Evolutionary conservation across 331 rosid genomes (phyloP).

Genomic region (Cucumis variabilis): DNA sequence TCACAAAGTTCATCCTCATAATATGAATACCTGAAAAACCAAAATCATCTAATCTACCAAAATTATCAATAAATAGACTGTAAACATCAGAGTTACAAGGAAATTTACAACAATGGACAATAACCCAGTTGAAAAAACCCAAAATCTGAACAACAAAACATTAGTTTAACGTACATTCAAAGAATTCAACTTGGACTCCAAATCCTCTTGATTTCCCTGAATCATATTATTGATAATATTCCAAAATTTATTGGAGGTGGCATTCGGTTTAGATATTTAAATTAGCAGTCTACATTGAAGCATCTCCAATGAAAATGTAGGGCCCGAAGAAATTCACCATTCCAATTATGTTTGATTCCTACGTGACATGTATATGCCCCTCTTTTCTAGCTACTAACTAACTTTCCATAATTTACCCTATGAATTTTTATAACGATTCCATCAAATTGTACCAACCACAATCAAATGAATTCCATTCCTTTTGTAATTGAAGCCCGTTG

Average conservation of each 20-base stretch:
- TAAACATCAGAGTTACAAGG: conserved; percentile 49
- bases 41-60: conserved; percentile 63
- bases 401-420: too few species aligned
- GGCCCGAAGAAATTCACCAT: too few species aligned
- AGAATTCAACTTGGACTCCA: conserved; percentile 49
- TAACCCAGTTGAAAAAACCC: conserved; percentile 65
- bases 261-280: conserved; percentile 33
- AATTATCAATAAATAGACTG: conserved; percentile 62
- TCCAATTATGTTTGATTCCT: too few species aligned
- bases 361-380: too few species aligned
- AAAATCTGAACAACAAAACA: conserved; percentile 45
- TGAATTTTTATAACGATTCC: too few species aligned
- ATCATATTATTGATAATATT: conserved; percentile 50
- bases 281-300: not conserved
- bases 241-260: conserved; percentile 42
- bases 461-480: too few species aligned
- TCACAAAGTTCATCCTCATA: too few species aligned
- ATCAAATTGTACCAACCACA: too few species aligned
- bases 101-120: conserved; percentile 37
- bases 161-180: conserved; percentile 50
- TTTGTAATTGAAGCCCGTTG: too few species aligned
- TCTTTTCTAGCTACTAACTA: too few species aligned
- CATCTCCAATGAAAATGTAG: not conserved
- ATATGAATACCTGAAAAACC: too few species aligned
- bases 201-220: conserved; percentile 48